Evolutionary conservation across 2,329 filamentous ascomycete genomes (phyloP), one percentile per base, ranked within the genome.

Genomic region (Monilinia laxa): DNA sequence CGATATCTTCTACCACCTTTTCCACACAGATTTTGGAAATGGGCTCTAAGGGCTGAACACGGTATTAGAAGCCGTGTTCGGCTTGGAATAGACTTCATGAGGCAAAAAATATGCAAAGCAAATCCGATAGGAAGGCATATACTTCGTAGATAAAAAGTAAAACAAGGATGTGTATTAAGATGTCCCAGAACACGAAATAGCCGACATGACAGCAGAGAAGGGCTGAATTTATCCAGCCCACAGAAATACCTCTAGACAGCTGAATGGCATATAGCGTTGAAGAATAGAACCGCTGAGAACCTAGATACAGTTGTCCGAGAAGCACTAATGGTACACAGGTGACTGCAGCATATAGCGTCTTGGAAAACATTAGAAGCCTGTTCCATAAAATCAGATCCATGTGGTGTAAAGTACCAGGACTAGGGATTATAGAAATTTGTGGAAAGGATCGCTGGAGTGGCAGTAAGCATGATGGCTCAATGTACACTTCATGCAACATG

Each of bases 31-130:
- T 6, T 4, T 65, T 55, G 42, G 9, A 31, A 35, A 60, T n/a
- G 55, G n/a, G n/a, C 57, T 45, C 23, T 31, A 35, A 28, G 23
- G 20, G 35, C 31, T 52, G 35, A 52, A 65, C 23, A 53, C 64
- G 64, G 64, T 35, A 60, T 53, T 23, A 12, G 49, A 23, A 51
- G 23, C 28, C 52, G 31, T 7, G 23, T 62, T 25, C n/a, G 16
- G n/a, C 20, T n/a, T 16, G 25, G 25, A 35, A 52, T 59, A 40
- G 5, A 28, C 31, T 20, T 38, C 18, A 18, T 14, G 31, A 31
- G n/a, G 11, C 23, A 42, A 59, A 51, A n/a, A 25, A 23, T 38
- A 42, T 65, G 64, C 64, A 62, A 18, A 49, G 45, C 23, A 65
- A 52, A 45, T 62, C 25, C 40, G 55, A 53, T 45, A 20, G 55